These are phyloP conservation scores for Alternaria rosae DNA, from an alignment of 2,329 filamentous ascomycete species.

Conservation along the genomic window DNA sequence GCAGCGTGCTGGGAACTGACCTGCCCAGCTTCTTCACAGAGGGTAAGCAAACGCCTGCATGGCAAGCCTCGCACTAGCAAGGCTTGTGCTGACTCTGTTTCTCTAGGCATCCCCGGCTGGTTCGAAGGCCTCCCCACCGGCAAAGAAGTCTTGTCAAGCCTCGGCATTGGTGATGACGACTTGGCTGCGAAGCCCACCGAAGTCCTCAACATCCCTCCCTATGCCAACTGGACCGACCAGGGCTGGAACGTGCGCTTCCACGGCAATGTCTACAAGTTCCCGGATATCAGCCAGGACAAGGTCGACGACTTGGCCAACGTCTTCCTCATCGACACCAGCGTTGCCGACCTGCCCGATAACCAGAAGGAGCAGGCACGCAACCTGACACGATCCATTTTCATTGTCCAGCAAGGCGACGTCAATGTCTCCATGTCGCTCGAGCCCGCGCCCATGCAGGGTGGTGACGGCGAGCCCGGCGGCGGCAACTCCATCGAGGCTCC, in stretches of 20 bases:
- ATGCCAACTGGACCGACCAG: conserved; percentile 78
- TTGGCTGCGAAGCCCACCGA: conserved; percentile 71
- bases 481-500: conserved; percentile 60
- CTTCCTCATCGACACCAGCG: conserved; percentile 71
- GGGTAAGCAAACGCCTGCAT: conserved; percentile 29
- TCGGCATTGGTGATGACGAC: conserved; percentile 66
- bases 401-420: conserved; percentile 73
- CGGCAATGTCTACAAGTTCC: conserved; percentile 83
- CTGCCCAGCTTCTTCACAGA: conserved; percentile 49
- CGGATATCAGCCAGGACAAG: conserved; percentile 69
- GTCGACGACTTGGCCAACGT: conserved; percentile 73
- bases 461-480: conserved; percentile 57
- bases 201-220: conserved; percentile 71
- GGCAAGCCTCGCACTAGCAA: conserved; percentile 17
- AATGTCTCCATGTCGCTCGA: conserved; percentile 70
- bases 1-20: conserved; percentile 44
- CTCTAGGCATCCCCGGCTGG: conserved; percentile 66
- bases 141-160: conserved; percentile 65
- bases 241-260: conserved; percentile 80
- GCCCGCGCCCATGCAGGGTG: conserved; percentile 65
- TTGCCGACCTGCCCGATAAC: conserved; percentile 64
- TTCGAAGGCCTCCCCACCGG: conserved; percentile 70
- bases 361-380: conserved; percentile 75
- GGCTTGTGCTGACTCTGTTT: conserved; percentile 26
- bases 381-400: conserved; percentile 74